Conservation (phyloP, 176 grass and related monocot genomes). For the Chrysopogon serrulatus region DNA sequence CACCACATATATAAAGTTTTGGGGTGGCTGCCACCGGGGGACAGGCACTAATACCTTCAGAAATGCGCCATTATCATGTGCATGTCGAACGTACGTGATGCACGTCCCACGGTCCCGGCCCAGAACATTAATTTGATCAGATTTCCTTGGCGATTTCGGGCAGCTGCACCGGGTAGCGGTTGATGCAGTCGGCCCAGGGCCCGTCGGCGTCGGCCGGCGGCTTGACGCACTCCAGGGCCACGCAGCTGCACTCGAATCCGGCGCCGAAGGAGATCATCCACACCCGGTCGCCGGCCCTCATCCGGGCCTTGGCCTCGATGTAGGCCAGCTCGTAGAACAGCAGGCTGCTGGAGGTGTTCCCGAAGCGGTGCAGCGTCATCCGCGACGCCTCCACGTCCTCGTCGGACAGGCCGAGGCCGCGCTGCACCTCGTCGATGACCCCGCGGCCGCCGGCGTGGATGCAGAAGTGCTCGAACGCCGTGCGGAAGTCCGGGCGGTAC, state of each 20-base stretch:
- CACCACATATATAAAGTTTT: too few species aligned
- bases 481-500: constrained; percentile 22
- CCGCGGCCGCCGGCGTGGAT: constrained; percentile 6
- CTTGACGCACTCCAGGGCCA: background rate
- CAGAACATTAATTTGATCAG: too few species aligned
- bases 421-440: constrained; percentile 15
- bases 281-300: constrained; percentile 9
- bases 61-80: too few species aligned
- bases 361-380: constrained; percentile 36
- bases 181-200: background rate
- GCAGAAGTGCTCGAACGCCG: constrained; percentile 33
- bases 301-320: constrained; percentile 10
- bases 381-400: constrained; percentile 23
- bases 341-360: constrained; percentile 29
- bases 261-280: constrained; percentile 18
- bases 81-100: too few species aligned
- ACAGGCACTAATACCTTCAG: too few species aligned
- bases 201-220: background rate
- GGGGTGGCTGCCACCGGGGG: too few species aligned
- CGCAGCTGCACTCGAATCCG: constrained; percentile 16
- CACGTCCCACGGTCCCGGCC: too few species aligned
- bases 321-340: constrained; percentile 19
- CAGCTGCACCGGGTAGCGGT: constrained; percentile 3
- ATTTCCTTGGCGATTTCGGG: too few species aligned
- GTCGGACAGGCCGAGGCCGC: constrained; percentile 1